Evolutionary conservation across 2,329 filamentous ascomycete species (phyloP), one percentile per base, ranked within the genome.

Genomic region (Fusarium sp.): DNA sequence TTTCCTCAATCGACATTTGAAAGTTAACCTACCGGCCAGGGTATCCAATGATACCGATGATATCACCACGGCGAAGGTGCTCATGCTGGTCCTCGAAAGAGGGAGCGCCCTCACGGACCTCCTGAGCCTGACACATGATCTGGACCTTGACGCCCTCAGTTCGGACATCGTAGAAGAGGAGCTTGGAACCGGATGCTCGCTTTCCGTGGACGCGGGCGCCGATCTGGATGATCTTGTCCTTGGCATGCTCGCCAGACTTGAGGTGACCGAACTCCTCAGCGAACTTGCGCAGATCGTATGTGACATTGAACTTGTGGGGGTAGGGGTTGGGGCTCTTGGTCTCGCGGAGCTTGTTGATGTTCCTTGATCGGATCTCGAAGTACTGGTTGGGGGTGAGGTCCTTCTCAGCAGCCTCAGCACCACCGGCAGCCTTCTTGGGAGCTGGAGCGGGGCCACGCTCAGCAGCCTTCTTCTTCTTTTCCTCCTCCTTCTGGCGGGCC

Each of bases 311-410:
- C 80, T 81, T 91, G 91, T 99, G 95, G 10, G 96, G 96, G 82
- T 98, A 97, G 20, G 80, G 80, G 74, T 81, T 81, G 75, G 74
- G 74, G 64, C 77, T 79, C 78, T 81, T 76, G 57, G 79, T 76
- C 70, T 76, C 77, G 67, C 81, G 80, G 34, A 82, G 79, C 64
- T 79, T 80, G 70, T 81, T 80, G 84, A 97, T 90, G 73, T 87
- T 88, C 74, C 93, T 89, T 77, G 92, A 97, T 69, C 96, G 92
- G 79, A 98, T 97, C 84, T 99, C 96, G 80, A 97, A 98, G 86
- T 98, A 99, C 79, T 89, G 86, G 79, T 86, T 87, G 34, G 86
- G 86, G 61, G 86, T 86, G 60, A 87, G 80, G 69, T 87, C 85
- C 80, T 85, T 85, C 79, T 88, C 86, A 55, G 79, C 77, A 30